phyloP scores from a whole-genome alignment of 495 filamentous ascomycete genomes.

The Penicillium chermesinum region DNA sequence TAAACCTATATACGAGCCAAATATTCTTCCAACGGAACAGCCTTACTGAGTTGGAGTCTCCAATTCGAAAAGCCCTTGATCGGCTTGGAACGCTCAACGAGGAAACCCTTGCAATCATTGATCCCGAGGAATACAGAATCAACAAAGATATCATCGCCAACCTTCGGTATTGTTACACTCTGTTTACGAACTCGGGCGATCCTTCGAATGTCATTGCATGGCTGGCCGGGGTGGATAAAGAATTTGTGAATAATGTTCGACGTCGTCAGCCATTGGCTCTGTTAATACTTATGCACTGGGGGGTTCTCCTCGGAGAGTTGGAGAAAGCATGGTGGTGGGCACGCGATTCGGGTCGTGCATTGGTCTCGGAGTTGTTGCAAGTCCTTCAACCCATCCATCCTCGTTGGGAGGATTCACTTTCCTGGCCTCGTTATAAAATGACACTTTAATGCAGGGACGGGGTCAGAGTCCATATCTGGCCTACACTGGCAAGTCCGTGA shows the following conservation, averaged over 20 bases:
- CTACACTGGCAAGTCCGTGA: no score
- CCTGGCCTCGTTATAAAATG: slow-evolving; percentile 18
- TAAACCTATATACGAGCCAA: slow-evolving; percentile 16
- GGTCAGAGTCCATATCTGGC: background rate
- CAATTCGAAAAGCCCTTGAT: slow-evolving; percentile 14
- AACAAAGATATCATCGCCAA: slow-evolving; percentile 20
- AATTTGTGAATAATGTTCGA: slow-evolving; percentile 19
- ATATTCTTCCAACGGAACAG: slow-evolving; percentile 14
- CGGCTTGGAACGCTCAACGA: slow-evolving; percentile 19
- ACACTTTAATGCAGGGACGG: background rate
- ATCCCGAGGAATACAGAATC: slow-evolving; percentile 13
- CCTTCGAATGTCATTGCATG: slow-evolving; percentile 26
- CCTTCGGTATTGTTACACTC: slow-evolving; percentile 23
- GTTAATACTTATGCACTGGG: slow-evolving; percentile 29
- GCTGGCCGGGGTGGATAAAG: slow-evolving; percentile 24
- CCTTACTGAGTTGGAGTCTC: slow-evolving; percentile 10
- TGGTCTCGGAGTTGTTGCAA: slow-evolving; percentile 21
- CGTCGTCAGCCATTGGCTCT: slow-evolving; percentile 20
- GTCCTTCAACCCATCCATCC: slow-evolving; percentile 6
- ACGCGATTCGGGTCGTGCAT: slow-evolving; percentile 15
- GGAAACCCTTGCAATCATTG: slow-evolving; percentile 2
- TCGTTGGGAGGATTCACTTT: slow-evolving; percentile 20
- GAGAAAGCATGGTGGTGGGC: slow-evolving; percentile 29
- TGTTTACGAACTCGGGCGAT: slow-evolving; percentile 14
- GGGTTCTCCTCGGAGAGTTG: slow-evolving; percentile 20